Percentiles rank a stretch among this genome's conserved stretches.
phyloP scores from a whole-genome alignment of 495 filamentous ascomycete genomes.

The Aspergillus bridgeri region DNA sequence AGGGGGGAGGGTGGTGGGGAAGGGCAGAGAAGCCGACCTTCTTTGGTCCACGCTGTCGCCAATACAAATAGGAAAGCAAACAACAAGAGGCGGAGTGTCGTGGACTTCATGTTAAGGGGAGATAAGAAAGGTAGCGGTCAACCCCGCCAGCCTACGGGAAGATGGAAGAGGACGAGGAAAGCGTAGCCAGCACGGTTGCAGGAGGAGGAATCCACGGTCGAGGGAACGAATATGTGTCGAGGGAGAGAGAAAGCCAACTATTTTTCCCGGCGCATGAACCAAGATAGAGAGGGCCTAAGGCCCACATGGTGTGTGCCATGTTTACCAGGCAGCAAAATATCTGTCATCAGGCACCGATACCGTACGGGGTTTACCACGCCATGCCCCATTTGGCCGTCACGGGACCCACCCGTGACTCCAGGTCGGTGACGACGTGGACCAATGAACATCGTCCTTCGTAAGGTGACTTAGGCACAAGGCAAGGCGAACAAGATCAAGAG shows the following conservation, averaged over 20 bases:
- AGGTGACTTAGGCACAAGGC: too few relatives aligned
- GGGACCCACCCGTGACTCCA: too few relatives aligned
- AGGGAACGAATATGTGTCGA: slow-evolving; percentile 6
- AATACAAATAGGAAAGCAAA: slow-evolving; percentile 51
- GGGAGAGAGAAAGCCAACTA: background rate
- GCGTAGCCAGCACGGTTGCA: background rate
- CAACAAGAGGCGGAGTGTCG: slow-evolving; percentile 29
- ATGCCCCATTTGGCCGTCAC: background rate
- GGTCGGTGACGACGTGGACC: slow-evolving; percentile 25
- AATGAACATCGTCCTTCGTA: too few relatives aligned
- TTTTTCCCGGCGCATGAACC: too few relatives aligned
- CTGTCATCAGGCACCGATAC: background rate
- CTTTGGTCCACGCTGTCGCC: slow-evolving; percentile 76
- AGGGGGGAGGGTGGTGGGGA: background rate
- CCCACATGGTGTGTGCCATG: background rate
- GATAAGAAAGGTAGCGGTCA: slow-evolving; percentile 26
- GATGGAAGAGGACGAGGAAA: slow-evolving; percentile 2
- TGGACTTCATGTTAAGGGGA: slow-evolving; percentile 36
- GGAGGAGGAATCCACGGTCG: slow-evolving; percentile 1
- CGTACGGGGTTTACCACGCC: background rate
- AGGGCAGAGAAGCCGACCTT: slow-evolving; percentile 53
- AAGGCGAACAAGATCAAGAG: too few relatives aligned
- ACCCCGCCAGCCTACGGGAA: slow-evolving; percentile 21
- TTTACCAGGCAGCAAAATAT: slow-evolving; percentile 6
- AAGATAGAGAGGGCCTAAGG: too few relatives aligned